A percentile compares a stretch with the other conserved stretches of the same genome.
Conservation (phyloP, 345 rosid species). For the Passiflora organensis region DNA sequence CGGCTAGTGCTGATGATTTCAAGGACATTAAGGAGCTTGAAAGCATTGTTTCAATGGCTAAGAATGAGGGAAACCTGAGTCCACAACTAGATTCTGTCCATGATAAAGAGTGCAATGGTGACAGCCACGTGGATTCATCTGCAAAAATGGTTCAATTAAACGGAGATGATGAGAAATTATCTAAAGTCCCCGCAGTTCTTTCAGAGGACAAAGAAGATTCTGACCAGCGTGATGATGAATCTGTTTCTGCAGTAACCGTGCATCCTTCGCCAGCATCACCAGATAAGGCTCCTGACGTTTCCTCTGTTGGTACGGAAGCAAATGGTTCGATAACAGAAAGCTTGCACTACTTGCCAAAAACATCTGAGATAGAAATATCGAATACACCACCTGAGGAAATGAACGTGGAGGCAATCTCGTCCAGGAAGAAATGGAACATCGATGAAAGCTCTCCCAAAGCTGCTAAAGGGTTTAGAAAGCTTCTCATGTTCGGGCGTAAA, state of each 20-base stretch:
- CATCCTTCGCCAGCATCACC: conserved; percentile 35
- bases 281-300: conserved; percentile 24
- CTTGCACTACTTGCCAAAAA: conserved; percentile 25
- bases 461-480: conserved; percentile 80
- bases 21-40: conserved; percentile 61
- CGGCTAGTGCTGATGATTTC: conserved; percentile 34
- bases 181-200: conserved; percentile 23
- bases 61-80: conserved; percentile 20
- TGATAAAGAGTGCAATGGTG: conserved; percentile 17
- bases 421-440: conserved; percentile 85
- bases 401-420: conserved; percentile 39
- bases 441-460: conserved; percentile 69
- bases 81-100: conserved; percentile 17
- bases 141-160: conserved; percentile 11
- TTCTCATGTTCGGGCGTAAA: conserved; percentile 77
- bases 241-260: conserved; percentile 22
- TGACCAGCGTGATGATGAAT: conserved; percentile 12
- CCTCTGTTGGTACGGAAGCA: conserved; percentile 32
- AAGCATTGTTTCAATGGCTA: conserved; percentile 35
- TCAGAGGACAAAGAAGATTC: conserved; percentile 28
- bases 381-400: conserved; percentile 56
- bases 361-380: conserved; percentile 53
- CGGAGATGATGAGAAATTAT: conserved; percentile 22
- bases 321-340: conserved; percentile 16
- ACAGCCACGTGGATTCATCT: conserved; percentile 9